Base-by-base conservation (phyloP, 2,329 filamentous ascomycete genomes). In the Ophiostoma sp. region DNA sequence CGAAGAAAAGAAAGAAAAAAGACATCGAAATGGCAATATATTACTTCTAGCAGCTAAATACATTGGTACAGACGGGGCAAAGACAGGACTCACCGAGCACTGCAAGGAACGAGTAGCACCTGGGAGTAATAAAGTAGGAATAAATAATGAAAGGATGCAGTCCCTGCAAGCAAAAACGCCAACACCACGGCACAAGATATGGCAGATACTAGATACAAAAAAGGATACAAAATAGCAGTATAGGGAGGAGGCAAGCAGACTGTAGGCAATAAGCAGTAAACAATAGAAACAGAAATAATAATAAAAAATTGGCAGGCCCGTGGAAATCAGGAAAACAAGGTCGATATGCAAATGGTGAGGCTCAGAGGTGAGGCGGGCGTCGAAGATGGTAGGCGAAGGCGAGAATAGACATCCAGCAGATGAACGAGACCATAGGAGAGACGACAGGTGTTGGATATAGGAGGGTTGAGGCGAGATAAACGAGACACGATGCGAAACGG, bases 141-240 rank as follows among this genome's bases (percentile, higher is more conserved):
- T 20, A 17, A 20, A 48, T 39, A 48, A 48, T 48, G 10, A 8
- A 27, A 57, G 23, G 27, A 35, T 62, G 57, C 57, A 62, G 57
- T 23, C 57, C 57, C 27, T 62, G 57, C 27, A 62, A 33, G 48
- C 17, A 57, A 57, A n/a, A 39, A 52, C 23, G 48, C 62, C 52
- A 48, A 52, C 64, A 67, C 33, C n/a, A 39, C 41, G 20, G 41
- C 27, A 65, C 31, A 57, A 41, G 7, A 67, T 10, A 31, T 31
- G 41, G 31, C 57, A 13, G 23, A 57, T 57, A 66, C 23, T 33
- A 36, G 20, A 60, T 33, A 48, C 44, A 48, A 48, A 48, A 48
- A 57, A 39, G 17, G 39, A 41, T 48, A 66, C 17, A 27, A 36
- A 23, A 60, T 33, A 48, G 15, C 17, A 23, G 39, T 20, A 15